Conservation (phyloP, 1,139 yeast species). For the Lizanozyma gosingica region DNA sequence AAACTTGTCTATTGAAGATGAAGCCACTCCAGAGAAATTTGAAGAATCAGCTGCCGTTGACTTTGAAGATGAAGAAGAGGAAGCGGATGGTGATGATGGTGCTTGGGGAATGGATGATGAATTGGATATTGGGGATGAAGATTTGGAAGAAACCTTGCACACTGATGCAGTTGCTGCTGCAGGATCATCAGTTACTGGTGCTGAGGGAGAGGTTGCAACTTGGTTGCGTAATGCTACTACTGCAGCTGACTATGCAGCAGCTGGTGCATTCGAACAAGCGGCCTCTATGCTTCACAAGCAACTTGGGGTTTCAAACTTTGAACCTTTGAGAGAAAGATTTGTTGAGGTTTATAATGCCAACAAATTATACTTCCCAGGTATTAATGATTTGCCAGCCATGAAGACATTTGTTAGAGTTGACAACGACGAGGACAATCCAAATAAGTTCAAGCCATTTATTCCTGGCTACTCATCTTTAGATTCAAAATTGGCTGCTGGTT, state of each 20-base stretch:
- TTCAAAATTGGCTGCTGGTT: constrained; percentile 62
- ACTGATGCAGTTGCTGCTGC: constrained; percentile 20
- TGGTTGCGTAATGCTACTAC: constrained; percentile 90
- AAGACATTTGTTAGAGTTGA: constrained; percentile 60
- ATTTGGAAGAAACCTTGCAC: constrained; percentile 24
- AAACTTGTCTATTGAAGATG: constrained; percentile 46
- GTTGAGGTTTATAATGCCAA: constrained; percentile 75
- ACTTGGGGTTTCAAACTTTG: constrained; percentile 77
- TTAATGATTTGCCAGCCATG: constrained; percentile 62
- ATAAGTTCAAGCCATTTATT: constrained; percentile 51
- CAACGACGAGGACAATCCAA: constrained; percentile 49
- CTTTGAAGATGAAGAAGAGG: constrained; percentile 51
- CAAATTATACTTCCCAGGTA: constrained; percentile 66
- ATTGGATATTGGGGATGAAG: constrained; percentile 37
- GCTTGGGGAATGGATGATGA: constrained; percentile 51
- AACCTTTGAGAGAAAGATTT: constrained; percentile 78
- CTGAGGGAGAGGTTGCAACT: constrained; percentile 54
- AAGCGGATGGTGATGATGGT: constrained; percentile 42
- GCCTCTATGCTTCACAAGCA: constrained; percentile 87
- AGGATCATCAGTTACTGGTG: constrained; percentile 16
- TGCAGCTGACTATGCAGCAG: constrained; percentile 90
- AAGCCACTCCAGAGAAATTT: constrained; percentile 14
- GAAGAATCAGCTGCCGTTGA: constrained; percentile 23
- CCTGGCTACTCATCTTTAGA: constrained; percentile 73
- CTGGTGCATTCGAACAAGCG: constrained; percentile 95